Evolutionary conservation across 345 rosid species (phyloP), one percentile per base, ranked within the genome.

Genomic region (Draba incana): DNA sequence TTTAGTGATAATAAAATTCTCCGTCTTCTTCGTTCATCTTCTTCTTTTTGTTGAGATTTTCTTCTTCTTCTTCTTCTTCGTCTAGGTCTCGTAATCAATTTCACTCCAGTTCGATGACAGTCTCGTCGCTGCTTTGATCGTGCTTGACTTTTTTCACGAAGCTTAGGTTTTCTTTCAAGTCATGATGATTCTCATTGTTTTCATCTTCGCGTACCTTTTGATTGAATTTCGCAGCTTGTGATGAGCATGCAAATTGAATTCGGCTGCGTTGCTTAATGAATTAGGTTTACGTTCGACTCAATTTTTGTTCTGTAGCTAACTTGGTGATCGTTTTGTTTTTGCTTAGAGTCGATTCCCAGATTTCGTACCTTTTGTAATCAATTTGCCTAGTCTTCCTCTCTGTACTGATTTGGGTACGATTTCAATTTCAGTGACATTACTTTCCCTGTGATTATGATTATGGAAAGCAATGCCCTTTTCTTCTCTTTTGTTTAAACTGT

Each of bases 81-180:
- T 23, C 15, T 10, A 47, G 55, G 65, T 41, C 52, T 69, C 60
- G 25, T 37, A 14, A 50, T 44, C 67, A 69, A 56, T 49, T 60
- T 59, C 35, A 60, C 67, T 50, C 16, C 45, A 70, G 44, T 52
- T 43, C 14, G 50, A 25, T 51, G 15, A 60, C 52, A 59, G 66
- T 59, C 9, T 50, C 60, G 16, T 61, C 68, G 68, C 37, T 50
- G 2, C 52, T 57, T 59, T 58, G 42, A 58, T 58, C 66, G 53
- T 58, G 33, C 30, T 69, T 69, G 10, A 57, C 57, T 45, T 4
- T 41, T 4, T 33, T 33, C 39, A 3, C 0, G 28, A 66, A 66
- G 8, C 15, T 11, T 15, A 37, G 39, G 55, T 57, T 3, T 15
- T 38, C 14, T 10, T 28, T 24, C 58, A 10, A 60, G 52, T n/a